phyloP scores from a whole-genome alignment of 2,329 filamentous ascomycete species.

The Cordyceps pruinosa region DNA sequence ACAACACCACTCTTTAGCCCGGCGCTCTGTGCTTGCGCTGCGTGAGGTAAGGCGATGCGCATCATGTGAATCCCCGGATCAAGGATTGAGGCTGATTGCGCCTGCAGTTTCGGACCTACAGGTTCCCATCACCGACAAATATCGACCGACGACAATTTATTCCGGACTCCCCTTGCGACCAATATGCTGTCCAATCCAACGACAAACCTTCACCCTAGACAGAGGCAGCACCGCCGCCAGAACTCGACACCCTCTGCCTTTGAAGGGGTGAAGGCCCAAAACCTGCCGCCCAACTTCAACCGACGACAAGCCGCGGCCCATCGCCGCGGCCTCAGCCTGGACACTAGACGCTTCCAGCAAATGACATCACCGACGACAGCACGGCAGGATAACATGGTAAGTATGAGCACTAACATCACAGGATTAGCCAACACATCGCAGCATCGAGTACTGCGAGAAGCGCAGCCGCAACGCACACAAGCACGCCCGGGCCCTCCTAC shows the following conservation, averaged over 20 bases:
- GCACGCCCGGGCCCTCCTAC: conserved; percentile 59
- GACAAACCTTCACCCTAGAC: conserved; percentile 59
- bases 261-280: conserved; percentile 64
- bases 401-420: conserved; percentile 48
- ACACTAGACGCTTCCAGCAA: conserved; percentile 49
- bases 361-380: conserved; percentile 20
- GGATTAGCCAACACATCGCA: conserved; percentile 53
- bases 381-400: conserved; percentile 37
- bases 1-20: conserved; percentile 46
- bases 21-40: conserved; percentile 77
- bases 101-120: conserved; percentile 38
- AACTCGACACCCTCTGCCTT: conserved; percentile 76
- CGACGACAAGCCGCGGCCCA: conserved; percentile 47
- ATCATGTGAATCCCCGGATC: not conserved
- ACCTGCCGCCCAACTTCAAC: conserved; percentile 47
- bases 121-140: conserved; percentile 42
- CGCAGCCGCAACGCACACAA: conserved; percentile 75
- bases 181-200: conserved; percentile 73
- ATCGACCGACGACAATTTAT: conserved; percentile 44
- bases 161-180: conserved; percentile 66
- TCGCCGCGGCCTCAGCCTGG: conserved; percentile 78
- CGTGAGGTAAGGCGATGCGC: conserved; percentile 57
- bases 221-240: conserved; percentile 66
- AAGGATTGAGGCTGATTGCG: conserved; percentile 22
- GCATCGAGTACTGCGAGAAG: conserved; percentile 74